A percentile compares a stretch with the other conserved stretches of the same genome.
Evolutionary conservation across 2,329 filamentous ascomycete genomes (phyloP).

Genomic region (Aureobasidium namibiae): DNA sequence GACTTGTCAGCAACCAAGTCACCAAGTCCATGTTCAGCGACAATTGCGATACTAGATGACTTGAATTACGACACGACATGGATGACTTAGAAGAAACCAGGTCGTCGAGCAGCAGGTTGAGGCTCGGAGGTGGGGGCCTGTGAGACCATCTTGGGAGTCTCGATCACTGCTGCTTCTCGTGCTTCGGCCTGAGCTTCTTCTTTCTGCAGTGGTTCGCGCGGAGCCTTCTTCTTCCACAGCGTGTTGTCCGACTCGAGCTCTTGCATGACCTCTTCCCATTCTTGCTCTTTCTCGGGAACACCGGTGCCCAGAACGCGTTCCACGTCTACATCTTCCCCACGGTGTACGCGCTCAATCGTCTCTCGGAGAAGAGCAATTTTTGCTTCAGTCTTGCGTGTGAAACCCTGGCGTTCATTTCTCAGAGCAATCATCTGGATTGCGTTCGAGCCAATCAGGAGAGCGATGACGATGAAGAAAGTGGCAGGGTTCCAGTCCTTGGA

Average conservation of each 20-base stretch:
- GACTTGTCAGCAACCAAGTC: background rate
- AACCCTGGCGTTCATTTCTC: slow-evolving; percentile 65
- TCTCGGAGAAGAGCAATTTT: slow-evolving; percentile 70
- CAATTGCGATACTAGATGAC: background rate
- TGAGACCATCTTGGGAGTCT: slow-evolving; percentile 4
- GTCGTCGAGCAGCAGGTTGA: background rate
- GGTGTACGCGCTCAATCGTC: slow-evolving; percentile 61
- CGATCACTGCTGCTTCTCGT: background rate
- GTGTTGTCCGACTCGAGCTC: slow-evolving; percentile 11
- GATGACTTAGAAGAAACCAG: slow-evolving; percentile 4
- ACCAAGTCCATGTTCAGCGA: background rate
- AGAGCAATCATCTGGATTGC: slow-evolving; percentile 85
- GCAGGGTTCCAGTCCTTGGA: slow-evolving; percentile 45
- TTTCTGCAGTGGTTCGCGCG: background rate
- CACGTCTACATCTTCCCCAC: slow-evolving; percentile 74
- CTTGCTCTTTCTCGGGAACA: slow-evolving; percentile 62
- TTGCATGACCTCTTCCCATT: slow-evolving; percentile 63
- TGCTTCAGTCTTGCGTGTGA: slow-evolving; percentile 67
- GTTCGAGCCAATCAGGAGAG: slow-evolving; percentile 84
- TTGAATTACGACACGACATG: background rate
- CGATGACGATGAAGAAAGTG: slow-evolving; percentile 57
- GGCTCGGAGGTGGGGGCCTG: background rate
- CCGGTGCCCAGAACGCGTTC: slow-evolving; percentile 74
- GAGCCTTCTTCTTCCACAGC: slow-evolving; percentile 11
- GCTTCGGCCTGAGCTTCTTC: background rate